Conservation (phyloP, 2,329 filamentous ascomycete species). For the Colletotrichum salicis region DNA sequence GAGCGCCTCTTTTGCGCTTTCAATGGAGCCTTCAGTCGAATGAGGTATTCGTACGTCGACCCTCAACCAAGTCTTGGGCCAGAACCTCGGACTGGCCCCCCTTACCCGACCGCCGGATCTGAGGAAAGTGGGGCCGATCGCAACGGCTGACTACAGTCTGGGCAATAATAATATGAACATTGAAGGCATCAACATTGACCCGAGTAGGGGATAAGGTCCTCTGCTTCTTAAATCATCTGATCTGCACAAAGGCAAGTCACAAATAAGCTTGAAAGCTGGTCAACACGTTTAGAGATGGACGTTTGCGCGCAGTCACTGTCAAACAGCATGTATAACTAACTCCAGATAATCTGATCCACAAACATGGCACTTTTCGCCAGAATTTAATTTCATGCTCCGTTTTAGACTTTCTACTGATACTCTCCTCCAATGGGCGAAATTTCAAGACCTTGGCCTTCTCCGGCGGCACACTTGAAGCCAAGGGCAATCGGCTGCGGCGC, state of each 20-base stretch:
- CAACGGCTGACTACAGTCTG: too few species aligned
- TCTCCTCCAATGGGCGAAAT: slow-evolving; percentile 8
- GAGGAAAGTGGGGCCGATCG: not conserved
- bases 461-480: slow-evolving; percentile 26
- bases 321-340: not conserved
- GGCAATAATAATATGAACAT: too few species aligned
- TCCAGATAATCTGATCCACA: not conserved
- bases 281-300: not conserved
- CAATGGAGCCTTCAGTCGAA: not conserved
- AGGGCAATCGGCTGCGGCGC: slow-evolving; percentile 25
- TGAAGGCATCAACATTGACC: not conserved
- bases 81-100: not conserved
- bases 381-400: not conserved
- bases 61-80: not conserved
- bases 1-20: not conserved
- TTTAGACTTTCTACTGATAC: too few species aligned
- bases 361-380: not conserved
- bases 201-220: too few species aligned
- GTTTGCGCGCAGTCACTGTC: not conserved
- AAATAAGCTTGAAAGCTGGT: not conserved
- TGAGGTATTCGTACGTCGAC: too few species aligned
- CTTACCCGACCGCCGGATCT: not conserved
- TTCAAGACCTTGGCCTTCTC: slow-evolving; percentile 15
- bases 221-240: too few species aligned
- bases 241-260: too few species aligned